Base-by-base conservation (phyloP, 768 basidiomycete genomes). In the Coprinopsis strossmayeri region DNA sequence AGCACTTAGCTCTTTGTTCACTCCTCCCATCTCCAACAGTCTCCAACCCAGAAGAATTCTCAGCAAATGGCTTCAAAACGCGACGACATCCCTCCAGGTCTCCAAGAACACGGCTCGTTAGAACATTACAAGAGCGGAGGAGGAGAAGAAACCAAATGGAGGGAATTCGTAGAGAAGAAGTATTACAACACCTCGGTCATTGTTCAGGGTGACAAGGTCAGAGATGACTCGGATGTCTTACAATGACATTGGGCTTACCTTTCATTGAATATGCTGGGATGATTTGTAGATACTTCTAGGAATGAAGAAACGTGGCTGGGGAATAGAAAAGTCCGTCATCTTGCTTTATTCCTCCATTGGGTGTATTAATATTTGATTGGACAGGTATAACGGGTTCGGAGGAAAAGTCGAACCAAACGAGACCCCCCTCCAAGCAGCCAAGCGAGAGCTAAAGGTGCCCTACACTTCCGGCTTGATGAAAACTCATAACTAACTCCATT, bases 361-460 rank as follows among this genome's bases (percentile, higher is more conserved):
- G n/a, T n/a, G n/a, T n/a, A n/a, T n/a, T n/a, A 18, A 18, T 42
- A 21, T 48, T 11, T 47, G 17, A 27, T 15, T 43, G 32, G 47
- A 40, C 56, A 91, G 91, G 57, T 91, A 78, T 58, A 93, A 93
- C 53, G 91, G 91, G 2, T 94, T 92, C 55, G 90, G 77, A 15
- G 91, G 91, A 9, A 95, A 95, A 64, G 81, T 89, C 7, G 89
- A 93, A 49, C 64, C 72, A 2, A 78, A 76, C 3, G 91, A 95
- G 63, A 81, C 82, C 0, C 66, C 80, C 15, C 55, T 68, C 0
- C 66, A 86, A 58, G 91, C 89, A 9, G 91, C 91, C 2, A 57
- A 64, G n/a, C 81, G 91, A n/a, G 91, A 84, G 59, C 71, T 85
- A 25, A 57, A 81, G 69, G 84, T 82, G 26, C 41, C 52, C 23